Evolutionary conservation across 768 basidiomycete species (phyloP).

Genomic region (Sarcomyxa edulis): DNA sequence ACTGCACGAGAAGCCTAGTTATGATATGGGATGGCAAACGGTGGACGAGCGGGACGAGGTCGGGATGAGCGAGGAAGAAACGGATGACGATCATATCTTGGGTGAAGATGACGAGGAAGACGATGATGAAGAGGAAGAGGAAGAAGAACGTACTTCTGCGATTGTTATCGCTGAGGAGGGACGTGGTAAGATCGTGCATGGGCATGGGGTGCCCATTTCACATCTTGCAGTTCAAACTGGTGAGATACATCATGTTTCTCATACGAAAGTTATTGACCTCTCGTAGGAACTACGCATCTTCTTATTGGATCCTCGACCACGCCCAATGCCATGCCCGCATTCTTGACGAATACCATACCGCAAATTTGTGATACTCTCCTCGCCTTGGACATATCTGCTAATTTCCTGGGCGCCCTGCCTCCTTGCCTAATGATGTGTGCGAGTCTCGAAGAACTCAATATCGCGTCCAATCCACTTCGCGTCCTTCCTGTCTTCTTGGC

Average conservation of each 20-base stretch:
- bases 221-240: conserved; percentile 70
- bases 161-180: conserved; percentile 81
- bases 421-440: conserved; percentile 76
- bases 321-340: conserved; percentile 71
- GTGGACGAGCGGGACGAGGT: conserved; percentile 70
- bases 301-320: conserved; percentile 78
- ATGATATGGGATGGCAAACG: conserved; percentile 70
- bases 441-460: conserved; percentile 87
- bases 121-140: conserved; percentile 40
- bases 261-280: conserved; percentile 5
- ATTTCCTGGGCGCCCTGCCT: conserved; percentile 80
- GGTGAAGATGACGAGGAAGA: conserved; percentile 37
- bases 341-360: conserved; percentile 67
- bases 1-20: conserved; percentile 63
- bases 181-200: conserved; percentile 75
- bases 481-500: conserved; percentile 89
- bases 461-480: conserved; percentile 86
- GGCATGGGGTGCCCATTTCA: conserved; percentile 52
- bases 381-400: conserved; percentile 89
- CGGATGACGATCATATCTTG: conserved; percentile 38
- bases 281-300: conserved; percentile 87
- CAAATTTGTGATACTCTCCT: conserved; percentile 75
- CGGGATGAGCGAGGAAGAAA: conserved; percentile 53
- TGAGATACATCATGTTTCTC: conserved; percentile 30
- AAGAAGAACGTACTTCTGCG: conserved; percentile 73